Conservation (phyloP, 2,329 filamentous ascomycete genomes). For the Trichophyton simii region DNA sequence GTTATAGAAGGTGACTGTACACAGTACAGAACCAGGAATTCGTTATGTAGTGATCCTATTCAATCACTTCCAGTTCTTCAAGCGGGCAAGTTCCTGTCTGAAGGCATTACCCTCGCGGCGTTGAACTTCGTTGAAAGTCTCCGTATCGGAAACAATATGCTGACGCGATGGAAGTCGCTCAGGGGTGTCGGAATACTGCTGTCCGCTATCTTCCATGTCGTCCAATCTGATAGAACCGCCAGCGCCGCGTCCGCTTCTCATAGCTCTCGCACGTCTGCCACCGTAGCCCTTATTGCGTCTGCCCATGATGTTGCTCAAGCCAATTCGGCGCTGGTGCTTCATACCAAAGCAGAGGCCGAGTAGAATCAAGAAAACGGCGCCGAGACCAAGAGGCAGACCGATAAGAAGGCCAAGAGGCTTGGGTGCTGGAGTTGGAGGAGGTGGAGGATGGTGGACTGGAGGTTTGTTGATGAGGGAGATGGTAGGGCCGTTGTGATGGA, state of each 20-base stretch:
- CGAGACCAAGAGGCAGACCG: conserved; percentile 31
- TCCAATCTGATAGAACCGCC: conserved; percentile 20
- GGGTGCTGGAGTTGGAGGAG: conserved; percentile 18
- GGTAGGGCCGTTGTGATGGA: conserved; percentile 23
- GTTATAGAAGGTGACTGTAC: not conserved
- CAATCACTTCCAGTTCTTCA: conserved; percentile 24
- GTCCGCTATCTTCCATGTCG: conserved; percentile 17
- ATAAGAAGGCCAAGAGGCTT: conserved; percentile 29
- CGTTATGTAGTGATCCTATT: not conserved
- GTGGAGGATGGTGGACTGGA: conserved; percentile 23
- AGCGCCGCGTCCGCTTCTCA: conserved; percentile 22
- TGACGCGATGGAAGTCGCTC: conserved; percentile 9
- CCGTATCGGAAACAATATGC: conserved; percentile 14
- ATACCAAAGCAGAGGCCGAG: conserved; percentile 31
- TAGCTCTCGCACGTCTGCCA: conserved; percentile 23
- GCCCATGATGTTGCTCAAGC: conserved; percentile 26
- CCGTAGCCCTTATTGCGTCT: conserved; percentile 27
- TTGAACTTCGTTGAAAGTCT: conserved; percentile 21
- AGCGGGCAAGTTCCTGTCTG: conserved; percentile 25
- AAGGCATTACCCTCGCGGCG: conserved; percentile 23
- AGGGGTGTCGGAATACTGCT: conserved; percentile 17
- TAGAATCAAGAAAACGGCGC: conserved; percentile 25
- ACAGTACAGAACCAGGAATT: not conserved
- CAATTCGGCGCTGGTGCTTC: conserved; percentile 28
- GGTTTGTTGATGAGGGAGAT: conserved; percentile 26